These are phyloP conservation scores for Hypericum androsaemum DNA, from an alignment of 345 rosid genomes.

Conservation along the genomic window DNA sequence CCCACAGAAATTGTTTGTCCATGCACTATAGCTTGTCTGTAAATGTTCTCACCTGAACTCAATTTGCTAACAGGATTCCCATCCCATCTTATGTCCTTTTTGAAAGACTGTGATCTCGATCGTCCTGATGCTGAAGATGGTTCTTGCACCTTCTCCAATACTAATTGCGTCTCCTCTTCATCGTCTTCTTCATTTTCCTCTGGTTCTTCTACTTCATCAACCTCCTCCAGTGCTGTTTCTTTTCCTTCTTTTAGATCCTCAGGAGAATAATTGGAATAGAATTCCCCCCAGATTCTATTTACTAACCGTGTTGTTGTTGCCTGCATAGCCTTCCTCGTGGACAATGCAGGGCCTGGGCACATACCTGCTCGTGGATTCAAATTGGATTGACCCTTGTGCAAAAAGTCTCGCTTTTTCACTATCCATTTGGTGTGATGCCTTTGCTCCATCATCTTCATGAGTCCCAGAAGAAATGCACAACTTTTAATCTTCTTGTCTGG, in stretches of 20 bases:
- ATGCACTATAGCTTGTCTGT: slow-evolving; percentile 36
- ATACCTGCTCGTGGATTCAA: slow-evolving; percentile 55
- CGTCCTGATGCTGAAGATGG: slow-evolving; percentile 20
- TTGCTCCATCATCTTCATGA: slow-evolving; percentile 56
- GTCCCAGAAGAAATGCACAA: slow-evolving; percentile 51
- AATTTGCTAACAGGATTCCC: slow-evolving; percentile 33
- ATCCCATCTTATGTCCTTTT: slow-evolving; percentile 43
- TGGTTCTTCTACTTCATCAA: slow-evolving; percentile 24
- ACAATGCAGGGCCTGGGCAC: slow-evolving; percentile 24
- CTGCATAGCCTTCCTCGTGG: slow-evolving; percentile 65
- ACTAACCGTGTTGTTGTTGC: slow-evolving; percentile 73
- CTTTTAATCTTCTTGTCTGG: slow-evolving; percentile 39
- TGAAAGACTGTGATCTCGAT: slow-evolving; percentile 16
- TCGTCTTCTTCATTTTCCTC: slow-evolving; percentile 9
- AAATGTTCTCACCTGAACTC: slow-evolving; percentile 35
- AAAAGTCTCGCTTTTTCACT: slow-evolving; percentile 48
- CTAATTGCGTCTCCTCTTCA: slow-evolving; percentile 6
- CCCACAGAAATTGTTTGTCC: slow-evolving; percentile 45
- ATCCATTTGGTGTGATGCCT: slow-evolving; percentile 74
- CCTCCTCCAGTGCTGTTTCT: slow-evolving; percentile 26
- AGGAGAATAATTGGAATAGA: slow-evolving; percentile 48
- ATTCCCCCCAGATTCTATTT: slow-evolving; percentile 81
- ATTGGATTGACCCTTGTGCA: slow-evolving; percentile 34
- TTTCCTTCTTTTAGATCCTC: slow-evolving; percentile 34
- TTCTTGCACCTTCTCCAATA: not conserved